Conservation (phyloP, 108 stramenopile species). For the Cyclotella atomus region DNA sequence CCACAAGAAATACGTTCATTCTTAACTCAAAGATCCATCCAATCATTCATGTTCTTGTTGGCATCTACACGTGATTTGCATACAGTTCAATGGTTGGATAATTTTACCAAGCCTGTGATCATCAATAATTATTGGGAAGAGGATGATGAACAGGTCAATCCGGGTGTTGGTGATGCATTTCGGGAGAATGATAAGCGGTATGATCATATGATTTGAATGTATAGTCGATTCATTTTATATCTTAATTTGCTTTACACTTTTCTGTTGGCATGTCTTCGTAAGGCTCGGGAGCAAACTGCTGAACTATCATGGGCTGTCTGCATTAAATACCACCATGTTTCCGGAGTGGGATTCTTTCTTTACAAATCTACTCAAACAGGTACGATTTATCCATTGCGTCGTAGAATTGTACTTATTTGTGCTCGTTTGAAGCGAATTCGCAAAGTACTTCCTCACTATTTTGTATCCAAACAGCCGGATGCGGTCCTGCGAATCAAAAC, state of each 20-base stretch:
- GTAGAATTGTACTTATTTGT: neutral
- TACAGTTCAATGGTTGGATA: constrained; percentile 74
- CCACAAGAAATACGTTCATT: constrained; percentile 61
- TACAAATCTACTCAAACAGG: constrained; percentile 47
- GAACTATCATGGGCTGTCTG: constrained; percentile 70
- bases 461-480: constrained; percentile 25
- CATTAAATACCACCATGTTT: constrained; percentile 69
- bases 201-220: neutral
- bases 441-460: neutral
- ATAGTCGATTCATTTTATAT: neutral
- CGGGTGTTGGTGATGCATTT: constrained; percentile 35
- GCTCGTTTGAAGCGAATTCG: neutral
- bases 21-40: constrained; percentile 73
- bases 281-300: constrained; percentile 53
- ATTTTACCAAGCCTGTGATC: constrained; percentile 66
- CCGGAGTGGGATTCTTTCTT: constrained; percentile 86
- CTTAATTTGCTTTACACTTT: neutral
- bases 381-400: neutral
- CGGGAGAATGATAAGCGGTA: constrained; percentile 41
- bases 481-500: constrained; percentile 53
- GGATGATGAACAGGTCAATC: constrained; percentile 21
- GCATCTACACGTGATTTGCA: constrained; percentile 69
- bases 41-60: constrained; percentile 75
- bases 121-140: constrained; percentile 43
- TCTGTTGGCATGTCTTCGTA: neutral